These are phyloP conservation scores for Speleostelium caveatum DNA, from an alignment of 78 protist genomes.

Conservation along the genomic window DNA sequence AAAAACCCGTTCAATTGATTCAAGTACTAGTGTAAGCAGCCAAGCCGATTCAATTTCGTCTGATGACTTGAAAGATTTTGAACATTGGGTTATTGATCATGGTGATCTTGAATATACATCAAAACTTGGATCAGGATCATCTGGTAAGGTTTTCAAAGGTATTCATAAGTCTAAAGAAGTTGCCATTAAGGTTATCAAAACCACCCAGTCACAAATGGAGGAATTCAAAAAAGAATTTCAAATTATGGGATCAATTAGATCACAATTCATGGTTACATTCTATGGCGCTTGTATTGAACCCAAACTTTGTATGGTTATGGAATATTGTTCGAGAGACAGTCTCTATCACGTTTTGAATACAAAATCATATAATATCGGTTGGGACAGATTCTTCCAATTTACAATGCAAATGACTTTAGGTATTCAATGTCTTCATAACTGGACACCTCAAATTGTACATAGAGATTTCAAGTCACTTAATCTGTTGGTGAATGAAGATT, in stretches of 20 bases:
- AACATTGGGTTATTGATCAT: too few relatives aligned
- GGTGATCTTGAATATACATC: slow-evolving; percentile 76
- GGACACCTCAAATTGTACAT: slow-evolving; percentile 80
- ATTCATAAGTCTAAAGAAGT: slow-evolving; percentile 73
- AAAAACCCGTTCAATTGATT: too few relatives aligned
- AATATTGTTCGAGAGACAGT: slow-evolving; percentile 77
- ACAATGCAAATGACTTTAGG: slow-evolving; percentile 57
- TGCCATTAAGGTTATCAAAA: slow-evolving; percentile 78
- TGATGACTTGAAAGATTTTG: too few relatives aligned
- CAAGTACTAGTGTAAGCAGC: too few relatives aligned
- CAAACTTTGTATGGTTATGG: slow-evolving; percentile 85
- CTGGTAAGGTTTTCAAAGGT: slow-evolving; percentile 84
- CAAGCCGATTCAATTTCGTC: too few relatives aligned
- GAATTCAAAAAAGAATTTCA: slow-evolving; percentile 87
- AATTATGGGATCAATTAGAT: slow-evolving; percentile 85
- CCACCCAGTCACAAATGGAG: slow-evolving; percentile 56
- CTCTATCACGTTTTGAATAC: slow-evolving; percentile 80
- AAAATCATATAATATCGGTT: slow-evolving; percentile 61
- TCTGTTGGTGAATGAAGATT: slow-evolving; percentile 72
- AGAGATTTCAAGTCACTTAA: slow-evolving; percentile 84
- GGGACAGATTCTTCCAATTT: slow-evolving; percentile 69
- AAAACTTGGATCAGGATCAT: slow-evolving; percentile 74
- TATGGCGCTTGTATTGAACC: slow-evolving; percentile 86
- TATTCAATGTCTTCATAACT: slow-evolving; percentile 78
- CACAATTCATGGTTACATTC: slow-evolving; percentile 77